Evolutionary conservation across 805 yeast genomes (phyloP).

Genomic region (Saturnispora diversa): DNA sequence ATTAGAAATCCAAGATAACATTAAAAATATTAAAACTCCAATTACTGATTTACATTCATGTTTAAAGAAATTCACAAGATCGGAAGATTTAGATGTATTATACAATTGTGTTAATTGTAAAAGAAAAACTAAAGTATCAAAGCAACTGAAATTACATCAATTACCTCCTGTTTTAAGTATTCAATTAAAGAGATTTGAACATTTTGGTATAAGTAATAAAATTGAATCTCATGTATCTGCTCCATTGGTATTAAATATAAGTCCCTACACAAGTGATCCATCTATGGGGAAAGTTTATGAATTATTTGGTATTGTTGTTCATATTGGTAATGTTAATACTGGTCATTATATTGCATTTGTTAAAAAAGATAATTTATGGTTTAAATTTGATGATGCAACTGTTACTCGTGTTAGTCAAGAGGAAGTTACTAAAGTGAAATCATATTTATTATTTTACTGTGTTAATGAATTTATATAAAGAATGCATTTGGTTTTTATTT

Average conservation of each 20-base stretch:
- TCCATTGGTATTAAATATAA: conserved; percentile 67
- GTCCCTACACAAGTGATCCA: conserved; percentile 39
- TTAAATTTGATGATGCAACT: conserved; percentile 82
- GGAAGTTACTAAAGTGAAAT: conserved; percentile 62
- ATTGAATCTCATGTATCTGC: conserved; percentile 66
- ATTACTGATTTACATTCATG: conserved; percentile 48
- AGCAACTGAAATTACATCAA: conserved; percentile 58
- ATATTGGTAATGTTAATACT: conserved; percentile 87
- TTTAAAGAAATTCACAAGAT: conserved; percentile 64
- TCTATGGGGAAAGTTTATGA: conserved; percentile 41
- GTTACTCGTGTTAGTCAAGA: conserved; percentile 58
- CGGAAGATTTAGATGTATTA: conserved; percentile 67
- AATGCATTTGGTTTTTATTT: not conserved
- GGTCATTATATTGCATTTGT: conserved; percentile 87
- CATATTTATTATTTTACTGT: conserved; percentile 72
- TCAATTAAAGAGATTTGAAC: conserved; percentile 78
- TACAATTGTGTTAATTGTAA: conserved; percentile 66
- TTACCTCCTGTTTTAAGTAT: conserved; percentile 74
- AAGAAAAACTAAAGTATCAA: conserved; percentile 55
- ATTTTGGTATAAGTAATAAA: conserved; percentile 53
- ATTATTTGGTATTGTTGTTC: conserved; percentile 79
- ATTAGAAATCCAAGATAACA: conserved; percentile 51
- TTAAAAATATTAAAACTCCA: conserved; percentile 16
- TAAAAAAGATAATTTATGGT: conserved; percentile 74
- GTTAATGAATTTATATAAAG: conserved; percentile 33